Evolutionary conservation across 106 monocot species (phyloP).

Genomic region (Iris macrosiphon): DNA sequence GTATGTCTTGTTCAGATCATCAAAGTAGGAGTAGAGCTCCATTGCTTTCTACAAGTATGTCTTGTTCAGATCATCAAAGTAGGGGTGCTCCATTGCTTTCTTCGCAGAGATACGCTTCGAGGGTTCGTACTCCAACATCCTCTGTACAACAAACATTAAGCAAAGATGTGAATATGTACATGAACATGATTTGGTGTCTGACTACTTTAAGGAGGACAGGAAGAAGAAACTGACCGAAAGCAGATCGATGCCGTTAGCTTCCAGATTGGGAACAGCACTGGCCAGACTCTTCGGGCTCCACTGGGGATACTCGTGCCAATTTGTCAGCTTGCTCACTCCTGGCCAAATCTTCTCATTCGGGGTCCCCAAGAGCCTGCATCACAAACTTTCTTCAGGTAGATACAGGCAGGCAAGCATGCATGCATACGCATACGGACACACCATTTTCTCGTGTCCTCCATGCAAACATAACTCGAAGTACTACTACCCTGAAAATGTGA

Average conservation of each 20-base stretch:
- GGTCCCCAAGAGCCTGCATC: slow-evolving; percentile 70
- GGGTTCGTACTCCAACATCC: slow-evolving; percentile 79
- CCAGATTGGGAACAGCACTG: slow-evolving; percentile 47
- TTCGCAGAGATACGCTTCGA: slow-evolving; percentile 76
- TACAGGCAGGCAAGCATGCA: too few species aligned
- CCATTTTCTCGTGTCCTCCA: too few species aligned
- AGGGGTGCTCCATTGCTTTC: slow-evolving; percentile 83
- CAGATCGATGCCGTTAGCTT: slow-evolving; percentile 57
- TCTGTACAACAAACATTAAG: slow-evolving; percentile 53
- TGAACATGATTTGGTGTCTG: too few species aligned
- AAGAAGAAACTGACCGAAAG: slow-evolving; percentile 52
- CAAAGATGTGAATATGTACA: not conserved
- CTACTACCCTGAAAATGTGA: slow-evolving; percentile 11
- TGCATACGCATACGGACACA: too few species aligned
- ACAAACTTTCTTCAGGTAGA: too few species aligned
- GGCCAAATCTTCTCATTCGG: slow-evolving; percentile 92
- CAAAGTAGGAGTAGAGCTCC: slow-evolving; percentile 87
- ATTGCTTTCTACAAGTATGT: slow-evolving; percentile 29
- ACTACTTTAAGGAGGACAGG: not conserved
- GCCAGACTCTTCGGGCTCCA: slow-evolving; percentile 61
- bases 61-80: slow-evolving; percentile 75
- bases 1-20: slow-evolving; percentile 50
- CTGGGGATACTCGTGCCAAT: slow-evolving; percentile 93
- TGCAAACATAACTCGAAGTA: too few species aligned
- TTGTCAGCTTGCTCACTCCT: slow-evolving; percentile 72